phyloP scores from a whole-genome alignment of 208 protist species.

The Acanthamoeba culbertsoni region DNA sequence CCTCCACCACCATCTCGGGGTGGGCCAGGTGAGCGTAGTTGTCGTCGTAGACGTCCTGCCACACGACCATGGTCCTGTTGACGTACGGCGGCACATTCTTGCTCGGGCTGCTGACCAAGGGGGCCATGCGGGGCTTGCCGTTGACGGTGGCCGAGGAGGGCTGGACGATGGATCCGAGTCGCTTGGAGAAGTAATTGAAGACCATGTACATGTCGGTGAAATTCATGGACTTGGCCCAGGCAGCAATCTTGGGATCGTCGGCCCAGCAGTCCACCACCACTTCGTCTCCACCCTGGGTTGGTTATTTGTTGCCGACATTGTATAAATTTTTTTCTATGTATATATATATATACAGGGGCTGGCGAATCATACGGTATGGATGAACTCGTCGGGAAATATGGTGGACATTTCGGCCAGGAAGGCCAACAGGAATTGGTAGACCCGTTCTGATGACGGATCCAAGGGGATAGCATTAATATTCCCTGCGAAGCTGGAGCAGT shows the following conservation, averaged over 20 bases:
- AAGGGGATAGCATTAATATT: background rate
- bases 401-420: background rate
- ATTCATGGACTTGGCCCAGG: background rate
- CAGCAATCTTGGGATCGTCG: background rate
- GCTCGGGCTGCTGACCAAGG: background rate
- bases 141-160: background rate
- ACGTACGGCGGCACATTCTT: background rate
- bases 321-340: too few relatives aligned
- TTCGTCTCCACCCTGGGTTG: background rate
- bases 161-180: background rate
- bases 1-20: background rate
- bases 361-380: background rate
- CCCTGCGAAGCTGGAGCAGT: background rate
- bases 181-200: background rate
- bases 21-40: background rate
- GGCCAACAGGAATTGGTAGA: background rate
- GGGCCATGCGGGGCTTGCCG: background rate
- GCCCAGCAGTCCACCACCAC: background rate
- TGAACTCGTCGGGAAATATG: slow-evolving; percentile 11
- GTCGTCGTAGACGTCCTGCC: slow-evolving; percentile 40
- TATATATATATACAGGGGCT: background rate
- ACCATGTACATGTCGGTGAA: background rate
- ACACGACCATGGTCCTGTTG: slow-evolving; percentile 27
- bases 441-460: background rate
- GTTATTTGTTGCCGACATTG: too few relatives aligned